Evolutionary conservation across 2,329 filamentous ascomycete genomes (phyloP).

Genomic region (Arthrinium phaeospermum): DNA sequence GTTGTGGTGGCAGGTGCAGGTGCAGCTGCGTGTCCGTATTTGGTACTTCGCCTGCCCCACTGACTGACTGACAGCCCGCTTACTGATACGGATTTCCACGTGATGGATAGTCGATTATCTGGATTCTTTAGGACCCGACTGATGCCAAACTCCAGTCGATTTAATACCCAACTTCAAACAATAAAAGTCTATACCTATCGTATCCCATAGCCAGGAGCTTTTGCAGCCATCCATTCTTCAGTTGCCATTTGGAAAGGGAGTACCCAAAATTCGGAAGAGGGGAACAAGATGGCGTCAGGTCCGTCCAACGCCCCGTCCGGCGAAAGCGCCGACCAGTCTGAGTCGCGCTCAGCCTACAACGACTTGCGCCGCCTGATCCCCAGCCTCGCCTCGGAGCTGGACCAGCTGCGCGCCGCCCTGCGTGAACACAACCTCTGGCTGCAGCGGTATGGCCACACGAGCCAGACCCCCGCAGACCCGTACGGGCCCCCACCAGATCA

Average conservation of each 20-base stretch:
- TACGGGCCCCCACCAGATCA: slow-evolving; percentile 19
- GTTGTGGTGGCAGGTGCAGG: background rate
- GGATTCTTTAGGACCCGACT: background rate
- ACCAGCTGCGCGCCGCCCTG: slow-evolving; percentile 36
- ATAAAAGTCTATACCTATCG: background rate
- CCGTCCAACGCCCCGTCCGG: slow-evolving; percentile 11
- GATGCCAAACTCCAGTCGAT: background rate
- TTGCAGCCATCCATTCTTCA: background rate
- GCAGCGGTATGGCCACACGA: slow-evolving; percentile 33
- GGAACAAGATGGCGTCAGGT: slow-evolving; percentile 21
- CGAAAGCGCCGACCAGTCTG: slow-evolving; percentile 16
- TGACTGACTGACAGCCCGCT: background rate
- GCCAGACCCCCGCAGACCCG: slow-evolving; percentile 22
- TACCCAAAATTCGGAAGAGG: background rate
- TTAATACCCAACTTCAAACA: background rate
- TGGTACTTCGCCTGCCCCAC: background rate
- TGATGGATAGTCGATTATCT: background rate
- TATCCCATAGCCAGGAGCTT: background rate
- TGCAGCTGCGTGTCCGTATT: background rate
- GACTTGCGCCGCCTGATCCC: slow-evolving; percentile 36
- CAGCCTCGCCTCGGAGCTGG: slow-evolving; percentile 35
- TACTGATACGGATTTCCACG: slow-evolving; percentile 9
- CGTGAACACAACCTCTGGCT: slow-evolving; percentile 40
- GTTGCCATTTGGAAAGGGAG: background rate
- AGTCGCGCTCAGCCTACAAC: slow-evolving; percentile 32